Conservation (phyloP, 345 rosid species). For the Microthlaspi erraticum region DNA sequence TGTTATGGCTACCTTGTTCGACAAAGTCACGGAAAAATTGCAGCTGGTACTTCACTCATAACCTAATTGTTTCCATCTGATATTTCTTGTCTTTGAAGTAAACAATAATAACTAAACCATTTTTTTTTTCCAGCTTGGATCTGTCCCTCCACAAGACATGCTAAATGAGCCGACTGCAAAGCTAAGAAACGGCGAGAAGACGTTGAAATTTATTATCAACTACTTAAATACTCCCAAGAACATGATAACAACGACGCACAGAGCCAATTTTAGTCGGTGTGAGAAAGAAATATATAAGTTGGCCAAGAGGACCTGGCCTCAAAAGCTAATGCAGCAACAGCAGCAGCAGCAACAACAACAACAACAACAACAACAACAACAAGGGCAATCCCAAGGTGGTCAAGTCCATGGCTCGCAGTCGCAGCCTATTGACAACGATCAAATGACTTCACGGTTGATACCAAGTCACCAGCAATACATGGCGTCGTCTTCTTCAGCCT, state of each 20-base stretch:
- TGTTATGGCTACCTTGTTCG: conserved; percentile 46
- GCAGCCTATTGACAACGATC: conserved; percentile 45
- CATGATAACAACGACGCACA: conserved; percentile 37
- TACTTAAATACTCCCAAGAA: conserved; percentile 42
- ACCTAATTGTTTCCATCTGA: conserved; percentile 5
- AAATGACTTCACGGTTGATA: conserved; percentile 53
- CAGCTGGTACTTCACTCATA: conserved; percentile 44
- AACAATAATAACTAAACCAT: not conserved
- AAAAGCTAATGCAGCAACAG: conserved; percentile 47
- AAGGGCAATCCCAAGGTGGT: conserved; percentile 55
- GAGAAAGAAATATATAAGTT: conserved; percentile 42
- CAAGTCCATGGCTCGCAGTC: conserved; percentile 41
- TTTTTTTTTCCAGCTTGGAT: conserved; percentile 43
- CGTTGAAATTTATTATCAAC: conserved; percentile 33
- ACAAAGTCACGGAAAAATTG: conserved; percentile 42
- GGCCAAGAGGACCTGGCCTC: conserved; percentile 19
- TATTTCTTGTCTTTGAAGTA: not conserved
- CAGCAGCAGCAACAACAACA: conserved; percentile 44
- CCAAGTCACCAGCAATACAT: conserved; percentile 45
- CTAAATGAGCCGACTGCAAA: conserved; percentile 34
- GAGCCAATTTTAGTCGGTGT: conserved; percentile 45
- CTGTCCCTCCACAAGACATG: conserved; percentile 43
- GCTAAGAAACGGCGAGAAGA: conserved; percentile 21
- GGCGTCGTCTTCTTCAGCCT: conserved; percentile 49
- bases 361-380: conserved; percentile 50